Base-by-base conservation (phyloP, 208 protist genomes). In the Acanthamoeba quina region DNA sequence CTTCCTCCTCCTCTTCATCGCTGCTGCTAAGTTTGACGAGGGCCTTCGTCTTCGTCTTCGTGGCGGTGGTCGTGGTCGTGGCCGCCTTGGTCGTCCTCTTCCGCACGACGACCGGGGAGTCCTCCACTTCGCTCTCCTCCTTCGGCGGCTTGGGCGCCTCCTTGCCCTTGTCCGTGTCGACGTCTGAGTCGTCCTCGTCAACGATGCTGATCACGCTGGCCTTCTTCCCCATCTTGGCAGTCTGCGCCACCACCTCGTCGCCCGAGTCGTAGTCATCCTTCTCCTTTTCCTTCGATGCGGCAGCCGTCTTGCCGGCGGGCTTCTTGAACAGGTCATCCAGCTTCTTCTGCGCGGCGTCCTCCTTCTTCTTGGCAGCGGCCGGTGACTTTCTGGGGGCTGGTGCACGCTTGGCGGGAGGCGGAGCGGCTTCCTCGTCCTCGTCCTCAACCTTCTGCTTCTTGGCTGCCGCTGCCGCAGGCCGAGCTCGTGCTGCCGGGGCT, bases 281-380 rank as follows among this genome's bases (percentile, higher is more conserved):
- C 10, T 58, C 58, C 44, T 31, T 89, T 19, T 49, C 37, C 76
- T 85, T 49, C 4, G 76, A 10, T n/a, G 82, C 41, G 15, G 52
- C 52, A 76, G 49, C 37, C 41, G 56, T 13, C 60, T 86, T 86
- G 17, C 7, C 78, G 3, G 85, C 17, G n/a, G 85, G 85, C 85
- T 91, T 91, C 47, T 91, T 91, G 85, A 91, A 91, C 85, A 91
- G 29, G 60, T 68, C 56, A n/a, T 91, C 58, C 31, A 91, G 37
- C 85, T 44, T 91, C 34, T 70, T 91, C 60, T 91, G 85, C 19
- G 56, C 21, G 34, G 58, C 15, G 44, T 91, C 60, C n/a, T 24
- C 82, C 31, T 21, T n/a, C 34, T 90, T 72, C 31, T 66, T 91
- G 24, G 85, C 60, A 13, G 85, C 60, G 15, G n/a, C 37, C 19